Percentiles rank a stretch among this genome's conserved stretches.
Conservation (phyloP, 352 stramenopile genomes). For the Globisporangium barbulae region DNA sequence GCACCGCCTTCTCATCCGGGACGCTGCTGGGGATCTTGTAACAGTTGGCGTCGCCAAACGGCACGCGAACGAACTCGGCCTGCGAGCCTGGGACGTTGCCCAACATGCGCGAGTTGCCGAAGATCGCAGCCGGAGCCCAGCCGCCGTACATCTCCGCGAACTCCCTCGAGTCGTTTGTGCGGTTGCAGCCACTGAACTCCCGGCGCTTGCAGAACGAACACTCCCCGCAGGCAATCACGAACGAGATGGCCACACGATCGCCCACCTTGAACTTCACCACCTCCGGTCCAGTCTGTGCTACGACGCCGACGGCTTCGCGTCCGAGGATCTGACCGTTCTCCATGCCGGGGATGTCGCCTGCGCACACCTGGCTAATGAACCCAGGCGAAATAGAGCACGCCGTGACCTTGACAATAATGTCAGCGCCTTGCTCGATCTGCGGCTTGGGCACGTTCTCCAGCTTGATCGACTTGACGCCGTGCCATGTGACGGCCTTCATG, state of each 20-base stretch:
- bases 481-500: conserved; percentile 66
- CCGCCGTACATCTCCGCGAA: conserved; percentile 66
- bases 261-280: conserved; percentile 52
- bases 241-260: conserved; percentile 73
- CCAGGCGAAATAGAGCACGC: conserved; percentile 57
- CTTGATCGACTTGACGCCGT: conserved; percentile 45
- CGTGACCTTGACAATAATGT: conserved; percentile 65
- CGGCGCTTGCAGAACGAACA: conserved; percentile 62
- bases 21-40: conserved; percentile 53
- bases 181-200: conserved; percentile 66
- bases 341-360: conserved; percentile 35
- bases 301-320: conserved; percentile 63
- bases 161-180: conserved; percentile 65
- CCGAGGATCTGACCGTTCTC: conserved; percentile 64
- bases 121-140: conserved; percentile 58
- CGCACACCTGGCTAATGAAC: conserved; percentile 42
- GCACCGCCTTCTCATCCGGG: conserved; percentile 59
- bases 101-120: conserved; percentile 49
- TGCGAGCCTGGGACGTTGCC: conserved; percentile 64
- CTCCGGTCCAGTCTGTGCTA: conserved; percentile 47
- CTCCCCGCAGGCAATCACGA: conserved; percentile 62
- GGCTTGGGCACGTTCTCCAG: conserved; percentile 54
- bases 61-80: conserved; percentile 74
- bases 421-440: conserved; percentile 45
- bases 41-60: conserved; percentile 70